Percentiles rank a stretch among this genome's conserved stretches.
phyloP scores from a whole-genome alignment of 495 filamentous ascomycete genomes.

The Hypoxylon fragiforme region DNA sequence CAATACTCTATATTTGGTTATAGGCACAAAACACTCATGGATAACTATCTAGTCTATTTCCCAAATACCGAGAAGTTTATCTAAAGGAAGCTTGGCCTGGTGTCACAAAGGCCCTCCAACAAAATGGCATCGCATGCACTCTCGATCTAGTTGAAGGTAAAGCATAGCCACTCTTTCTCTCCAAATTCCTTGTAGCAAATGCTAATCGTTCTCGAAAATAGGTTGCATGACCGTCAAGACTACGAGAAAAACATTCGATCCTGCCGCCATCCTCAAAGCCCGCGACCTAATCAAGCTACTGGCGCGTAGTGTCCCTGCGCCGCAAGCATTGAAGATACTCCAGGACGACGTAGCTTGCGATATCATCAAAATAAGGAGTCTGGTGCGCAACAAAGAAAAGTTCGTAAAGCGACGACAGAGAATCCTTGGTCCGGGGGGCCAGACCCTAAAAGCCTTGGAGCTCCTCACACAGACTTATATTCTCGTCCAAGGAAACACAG shows the following conservation, averaged over 20 bases:
- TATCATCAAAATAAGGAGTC: slow-evolving; percentile 87
- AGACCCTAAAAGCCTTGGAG: slow-evolving; percentile 89
- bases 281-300: slow-evolving; percentile 93
- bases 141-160: slow-evolving; percentile 89
- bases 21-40: too few species aligned
- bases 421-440: slow-evolving; percentile 67
- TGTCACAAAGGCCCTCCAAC: slow-evolving; percentile 77
- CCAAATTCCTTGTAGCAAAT: background rate
- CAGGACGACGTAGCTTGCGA: slow-evolving; percentile 89
- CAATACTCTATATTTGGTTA: too few species aligned
- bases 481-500: slow-evolving; percentile 96
- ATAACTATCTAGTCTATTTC: slow-evolving; percentile 69
- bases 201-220: too few species aligned
- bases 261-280: slow-evolving; percentile 90
- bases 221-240: slow-evolving; percentile 90
- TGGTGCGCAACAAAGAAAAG: slow-evolving; percentile 92
- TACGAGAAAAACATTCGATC: slow-evolving; percentile 92
- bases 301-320: slow-evolving; percentile 87
- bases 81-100: slow-evolving; percentile 78
- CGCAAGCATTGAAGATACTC: slow-evolving; percentile 90
- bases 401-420: slow-evolving; percentile 96
- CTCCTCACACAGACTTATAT: slow-evolving; percentile 94
- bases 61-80: slow-evolving; percentile 96
- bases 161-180: background rate
- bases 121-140: slow-evolving; percentile 79